Evolutionary conservation across 163 green algal genomes (phyloP).

Genomic region (Scenedesmus sp.): DNA sequence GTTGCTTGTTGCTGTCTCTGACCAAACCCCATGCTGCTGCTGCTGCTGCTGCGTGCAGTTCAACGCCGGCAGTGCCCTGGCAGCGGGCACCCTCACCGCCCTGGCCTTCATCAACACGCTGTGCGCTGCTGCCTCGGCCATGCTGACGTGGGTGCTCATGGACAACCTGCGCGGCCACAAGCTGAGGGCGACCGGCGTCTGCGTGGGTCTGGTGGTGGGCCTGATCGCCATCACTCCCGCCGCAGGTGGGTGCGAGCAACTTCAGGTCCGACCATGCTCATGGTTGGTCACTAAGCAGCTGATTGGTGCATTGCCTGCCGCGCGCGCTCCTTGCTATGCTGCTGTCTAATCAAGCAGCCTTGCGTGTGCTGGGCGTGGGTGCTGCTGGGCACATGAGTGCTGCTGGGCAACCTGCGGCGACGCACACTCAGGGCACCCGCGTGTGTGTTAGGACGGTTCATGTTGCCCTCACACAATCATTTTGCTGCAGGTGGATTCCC

Average conservation of each 20-base stretch:
- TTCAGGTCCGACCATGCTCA: too few species aligned
- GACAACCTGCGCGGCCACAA: slow-evolving; percentile 43
- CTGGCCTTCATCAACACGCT: slow-evolving; percentile 38
- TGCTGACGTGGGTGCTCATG: slow-evolving; percentile 46
- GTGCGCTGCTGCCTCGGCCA: slow-evolving; percentile 29
- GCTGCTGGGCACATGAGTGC: too few species aligned
- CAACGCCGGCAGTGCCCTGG: slow-evolving; percentile 46
- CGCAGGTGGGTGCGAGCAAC: slow-evolving; percentile 3
- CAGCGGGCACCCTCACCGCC: not conserved
- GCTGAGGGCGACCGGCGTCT: slow-evolving; percentile 39
- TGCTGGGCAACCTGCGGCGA: slow-evolving; percentile 28
- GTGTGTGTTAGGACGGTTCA: slow-evolving; percentile 1
- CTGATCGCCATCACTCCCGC: slow-evolving; percentile 43
- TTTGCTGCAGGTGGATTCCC: slow-evolving; percentile 40
- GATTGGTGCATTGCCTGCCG: too few species aligned
- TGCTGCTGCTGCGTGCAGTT: slow-evolving; percentile 27
- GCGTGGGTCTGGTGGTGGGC: slow-evolving; percentile 26
- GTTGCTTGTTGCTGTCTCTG: not conserved
- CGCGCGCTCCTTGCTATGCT: too few species aligned
- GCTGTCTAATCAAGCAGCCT: too few species aligned
- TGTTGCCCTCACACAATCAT: slow-evolving; percentile 36
- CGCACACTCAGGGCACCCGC: slow-evolving; percentile 34
- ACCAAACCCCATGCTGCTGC: not conserved
- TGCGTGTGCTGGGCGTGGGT: slow-evolving; percentile 29
- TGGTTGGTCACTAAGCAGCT: too few species aligned